Evolutionary conservation across 805 yeast species (phyloP).

Genomic region (Brettanomyces anomalus): DNA sequence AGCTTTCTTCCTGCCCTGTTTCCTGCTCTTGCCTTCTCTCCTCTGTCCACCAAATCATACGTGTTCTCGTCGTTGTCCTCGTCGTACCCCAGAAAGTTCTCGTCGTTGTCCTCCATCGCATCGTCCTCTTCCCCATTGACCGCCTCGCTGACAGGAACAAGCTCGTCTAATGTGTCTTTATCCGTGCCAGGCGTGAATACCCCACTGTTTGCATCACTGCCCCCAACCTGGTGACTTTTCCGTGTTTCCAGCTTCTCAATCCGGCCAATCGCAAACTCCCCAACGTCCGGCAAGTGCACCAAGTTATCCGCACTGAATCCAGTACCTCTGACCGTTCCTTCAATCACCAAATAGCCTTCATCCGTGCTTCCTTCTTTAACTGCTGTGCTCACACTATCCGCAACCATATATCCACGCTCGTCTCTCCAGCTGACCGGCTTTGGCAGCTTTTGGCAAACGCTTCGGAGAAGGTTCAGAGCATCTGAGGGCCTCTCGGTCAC

Average conservation of each 20-base stretch:
- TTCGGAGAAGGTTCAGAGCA: constrained; percentile 61
- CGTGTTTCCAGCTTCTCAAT: constrained; percentile 40
- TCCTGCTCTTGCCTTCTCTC: constrained; percentile 3
- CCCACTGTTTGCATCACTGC: constrained; percentile 14
- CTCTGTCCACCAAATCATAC: constrained; percentile 12
- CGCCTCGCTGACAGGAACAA: constrained; percentile 44
- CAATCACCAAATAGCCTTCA: constrained; percentile 43
- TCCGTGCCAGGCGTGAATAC: constrained; percentile 27
- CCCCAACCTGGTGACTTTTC: constrained; percentile 7
- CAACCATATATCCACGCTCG: constrained; percentile 77
- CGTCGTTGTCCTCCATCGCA: constrained; percentile 13
- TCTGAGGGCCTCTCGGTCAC: constrained; percentile 63
- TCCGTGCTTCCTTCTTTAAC: constrained; percentile 14
- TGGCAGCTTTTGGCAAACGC: constrained; percentile 79
- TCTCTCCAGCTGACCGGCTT: constrained; percentile 88
- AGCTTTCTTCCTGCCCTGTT: constrained; percentile 24
- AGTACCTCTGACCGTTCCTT: constrained; percentile 80
- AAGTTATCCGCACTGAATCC: constrained; percentile 73
- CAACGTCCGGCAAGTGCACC: constrained; percentile 81
- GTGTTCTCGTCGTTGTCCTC: constrained; percentile 7
- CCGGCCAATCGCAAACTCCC: constrained; percentile 72
- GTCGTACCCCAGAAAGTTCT: constrained; percentile 1
- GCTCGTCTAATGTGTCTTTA: constrained; percentile 52
- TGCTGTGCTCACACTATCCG: constrained; percentile 41
- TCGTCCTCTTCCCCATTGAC: constrained; percentile 10